These are phyloP conservation scores for Delonix regia DNA, from an alignment of 306 rosid species.

Conservation along the genomic window DNA sequence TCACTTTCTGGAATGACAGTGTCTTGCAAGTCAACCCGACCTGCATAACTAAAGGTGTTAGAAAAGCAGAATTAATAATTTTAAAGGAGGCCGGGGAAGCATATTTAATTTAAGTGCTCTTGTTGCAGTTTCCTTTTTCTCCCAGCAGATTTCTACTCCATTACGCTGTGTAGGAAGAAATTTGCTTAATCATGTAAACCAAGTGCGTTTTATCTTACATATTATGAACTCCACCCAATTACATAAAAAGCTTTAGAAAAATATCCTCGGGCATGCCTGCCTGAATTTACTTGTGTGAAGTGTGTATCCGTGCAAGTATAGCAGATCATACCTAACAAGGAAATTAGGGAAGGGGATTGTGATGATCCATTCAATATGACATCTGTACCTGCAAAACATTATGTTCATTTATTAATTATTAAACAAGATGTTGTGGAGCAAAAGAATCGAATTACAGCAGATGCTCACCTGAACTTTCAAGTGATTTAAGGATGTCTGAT, in stretches of 20 bases:
- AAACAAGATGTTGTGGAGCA: neutral
- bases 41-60: slow-evolving; percentile 46
- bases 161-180: neutral
- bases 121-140: neutral
- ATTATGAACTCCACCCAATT: neutral
- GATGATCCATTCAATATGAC: slow-evolving; percentile 63
- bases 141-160: slow-evolving; percentile 14
- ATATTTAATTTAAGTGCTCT: neutral
- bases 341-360: slow-evolving; percentile 69
- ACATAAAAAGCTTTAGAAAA: neutral
- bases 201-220: neutral
- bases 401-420: neutral
- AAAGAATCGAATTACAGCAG: slow-evolving; percentile 23
- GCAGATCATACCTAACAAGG: slow-evolving; percentile 80
- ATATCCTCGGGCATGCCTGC: slow-evolving; percentile 13
- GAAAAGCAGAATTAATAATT: slow-evolving; percentile 19
- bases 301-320: neutral
- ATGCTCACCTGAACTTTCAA: slow-evolving; percentile 77
- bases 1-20: slow-evolving; percentile 70
- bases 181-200: neutral
- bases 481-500: slow-evolving; percentile 81
- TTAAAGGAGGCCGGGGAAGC: neutral
- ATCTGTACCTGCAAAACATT: slow-evolving; percentile 63
- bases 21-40: slow-evolving; percentile 85
- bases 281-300: slow-evolving; percentile 9